Base-by-base conservation (phyloP, 2,329 filamentous ascomycete species). In the Aspergillus sp. region DNA sequence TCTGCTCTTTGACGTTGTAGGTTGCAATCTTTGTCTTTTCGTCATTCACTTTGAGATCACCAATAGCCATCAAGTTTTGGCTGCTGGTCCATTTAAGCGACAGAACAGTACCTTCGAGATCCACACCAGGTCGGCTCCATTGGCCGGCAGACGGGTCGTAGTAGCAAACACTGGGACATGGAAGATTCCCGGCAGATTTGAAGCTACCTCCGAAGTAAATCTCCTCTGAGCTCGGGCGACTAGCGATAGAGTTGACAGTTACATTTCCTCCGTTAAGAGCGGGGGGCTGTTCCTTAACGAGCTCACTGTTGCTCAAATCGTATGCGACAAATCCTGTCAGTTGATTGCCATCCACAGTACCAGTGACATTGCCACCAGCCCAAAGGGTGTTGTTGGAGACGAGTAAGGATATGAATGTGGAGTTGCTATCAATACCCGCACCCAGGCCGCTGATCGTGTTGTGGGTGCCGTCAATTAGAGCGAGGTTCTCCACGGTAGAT, bases 191-290 rank as follows among this genome's bases (percentile, higher is more conserved):
- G 12, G 90, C 93, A 29, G 79, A 81, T n/a, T 81, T 74, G 60
- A 97, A 98, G 7, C 79, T 81, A 29, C 93, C 93, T 32, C 86
- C 91, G 29, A 98, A 86, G 59, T 86, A 98, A 9, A 98, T 75
- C 40, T 93, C 82, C 1, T 77, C 74, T 12, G 82, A 82, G 43
- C 78, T 78, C 0, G 88, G 86, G 43, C 84, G 85, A 7, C 83
- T 75, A 8, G 81, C 78, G 53, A 98, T 89, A 27, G 86, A 74
- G 45, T 88, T 85, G 34, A 97, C 90, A 3, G 81, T 79, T 27
- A 83, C 81, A 49, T 82, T 78, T 5, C 74, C 72, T 10, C 91
- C 90, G 8, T 76, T 76, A 3, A 97, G 73, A 2, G 85, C 77
- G 27, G 90, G 83, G 1, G 91, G 88, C 57, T 96, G 90, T 2